Conservation (phyloP, 2,329 filamentous ascomycete genomes). For the Calycina marina region DNA sequence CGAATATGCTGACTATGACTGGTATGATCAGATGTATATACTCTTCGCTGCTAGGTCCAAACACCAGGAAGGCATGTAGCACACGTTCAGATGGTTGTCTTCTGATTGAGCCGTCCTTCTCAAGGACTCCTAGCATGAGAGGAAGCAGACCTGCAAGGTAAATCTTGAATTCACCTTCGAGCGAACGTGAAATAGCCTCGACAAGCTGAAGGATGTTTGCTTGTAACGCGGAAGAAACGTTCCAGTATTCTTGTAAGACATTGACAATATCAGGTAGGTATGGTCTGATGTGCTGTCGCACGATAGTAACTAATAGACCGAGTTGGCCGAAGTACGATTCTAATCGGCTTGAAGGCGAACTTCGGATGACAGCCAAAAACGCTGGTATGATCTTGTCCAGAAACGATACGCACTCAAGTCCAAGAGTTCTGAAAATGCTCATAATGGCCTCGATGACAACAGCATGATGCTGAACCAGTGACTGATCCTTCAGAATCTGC, state of each 20-base stretch:
- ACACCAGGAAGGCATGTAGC: conserved; percentile 87
- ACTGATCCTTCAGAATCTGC: conserved; percentile 81
- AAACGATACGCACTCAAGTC: conserved; percentile 90
- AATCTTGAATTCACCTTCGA: conserved; percentile 97
- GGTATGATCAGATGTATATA: conserved; percentile 99
- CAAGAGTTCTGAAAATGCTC: conserved; percentile 94
- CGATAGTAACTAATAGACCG: conserved; percentile 82
- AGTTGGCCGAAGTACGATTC: conserved; percentile 98
- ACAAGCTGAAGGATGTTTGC: conserved; percentile 83
- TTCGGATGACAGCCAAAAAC: conserved; percentile 78
- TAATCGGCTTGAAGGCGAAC: conserved; percentile 60
- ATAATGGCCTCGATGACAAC: conserved; percentile 95
- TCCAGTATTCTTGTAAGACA: conserved; percentile 83
- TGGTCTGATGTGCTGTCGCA: conserved; percentile 88
- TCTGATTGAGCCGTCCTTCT: conserved; percentile 65
- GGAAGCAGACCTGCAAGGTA: conserved; percentile 82
- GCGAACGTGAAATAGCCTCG: conserved; percentile 81
- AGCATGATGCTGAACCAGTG: conserved; percentile 79
- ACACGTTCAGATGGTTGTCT: conserved; percentile 79
- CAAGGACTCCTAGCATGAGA: conserved; percentile 84
- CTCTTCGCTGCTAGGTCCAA: conserved; percentile 88
- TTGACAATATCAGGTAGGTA: conserved; percentile 78
- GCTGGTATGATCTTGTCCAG: conserved; percentile 88
- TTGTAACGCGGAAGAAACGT: conserved; percentile 64
- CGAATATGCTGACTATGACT: conserved; percentile 86